Base-by-base conservation (phyloP, 495 filamentous ascomycete species). In the Aspergillus indologenus region DNA sequence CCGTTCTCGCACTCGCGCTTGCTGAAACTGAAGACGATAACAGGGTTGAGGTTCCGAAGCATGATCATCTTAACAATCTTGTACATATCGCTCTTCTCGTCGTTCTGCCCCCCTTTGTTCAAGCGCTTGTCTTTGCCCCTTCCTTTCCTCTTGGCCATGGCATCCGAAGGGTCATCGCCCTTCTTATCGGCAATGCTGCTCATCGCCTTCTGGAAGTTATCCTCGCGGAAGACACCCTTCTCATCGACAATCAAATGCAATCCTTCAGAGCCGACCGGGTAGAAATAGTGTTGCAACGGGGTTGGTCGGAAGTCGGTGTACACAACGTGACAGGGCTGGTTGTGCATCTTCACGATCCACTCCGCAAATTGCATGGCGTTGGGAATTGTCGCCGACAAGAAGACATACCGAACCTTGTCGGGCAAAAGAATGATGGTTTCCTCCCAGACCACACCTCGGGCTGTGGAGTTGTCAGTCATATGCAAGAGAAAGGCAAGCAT, bases 281-380 rank as follows among this genome's bases (percentile, higher is more conserved):
- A 96, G 78, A 98, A 92, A 74, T 98, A 98, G 68, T 96, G 92
- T 69, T 98, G 94, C 49, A 98, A 74, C 3, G 94, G 94, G 0
- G 95, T 98, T 31, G 94, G 94, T 65, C 94, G 82, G 79, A 96
- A 98, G 72, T 98, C 92, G 43, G 94, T 98, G 69, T 98, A 98
- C 21, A 98, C 94, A 60, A 98, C 93, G 73, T 98, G 94, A 65
- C 94, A 97, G 17, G 95, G 92, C 68, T 98, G 94, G 51, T 87
- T 86, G 73, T 98, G 94, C 59, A 91, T 97, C 73, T 98, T 96
- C 56, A 88, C 89, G 59, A 98, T 92, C 94, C 94, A 98, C 72
- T 98, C 91, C 64, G 94, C 94, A 66, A 98, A 98, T 69, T 98
- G 94, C 87, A 98, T 96, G 46, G 94, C 92, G 67, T 98, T 98